These are phyloP conservation scores for Grammothele lineata DNA, from an alignment of 768 basidiomycete species.

Conservation along the genomic window DNA sequence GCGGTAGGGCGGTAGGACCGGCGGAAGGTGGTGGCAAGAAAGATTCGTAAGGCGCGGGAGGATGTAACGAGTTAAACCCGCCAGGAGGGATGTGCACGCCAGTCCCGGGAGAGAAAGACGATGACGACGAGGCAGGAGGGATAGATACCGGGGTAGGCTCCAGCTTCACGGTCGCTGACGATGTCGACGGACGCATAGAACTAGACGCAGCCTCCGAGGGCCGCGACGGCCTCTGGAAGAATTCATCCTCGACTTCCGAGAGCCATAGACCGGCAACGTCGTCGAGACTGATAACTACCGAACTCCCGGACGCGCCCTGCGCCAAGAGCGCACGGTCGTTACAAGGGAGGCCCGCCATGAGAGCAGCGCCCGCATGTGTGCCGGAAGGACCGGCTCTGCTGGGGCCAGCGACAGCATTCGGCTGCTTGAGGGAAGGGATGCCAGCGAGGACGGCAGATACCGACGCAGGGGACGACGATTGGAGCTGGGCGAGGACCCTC, in stretches of 20 bases:
- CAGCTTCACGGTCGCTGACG: constrained; percentile 27
- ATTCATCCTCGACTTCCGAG: constrained; percentile 40
- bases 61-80: constrained; percentile 5
- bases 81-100: not conserved
- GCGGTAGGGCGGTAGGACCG: constrained; percentile 15
- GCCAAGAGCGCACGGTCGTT: constrained; percentile 37
- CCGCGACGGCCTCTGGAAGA: too few species aligned
- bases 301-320: constrained; percentile 36
- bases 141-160: constrained; percentile 29
- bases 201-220: constrained; percentile 12
- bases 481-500: constrained; percentile 48
- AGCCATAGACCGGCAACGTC: constrained; percentile 62
- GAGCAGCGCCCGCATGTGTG: not conserved
- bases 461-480: constrained; percentile 21
- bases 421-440: constrained; percentile 13
- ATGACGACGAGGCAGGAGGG: constrained; percentile 16
- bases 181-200: constrained; percentile 8
- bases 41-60: constrained; percentile 12
- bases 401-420: constrained; percentile 7
- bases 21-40: constrained; percentile 14
- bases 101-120: not conserved
- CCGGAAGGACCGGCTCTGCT: constrained; percentile 4
- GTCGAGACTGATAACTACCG: constrained; percentile 50
- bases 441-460: constrained; percentile 18
- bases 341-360: constrained; percentile 24